Conservation (phyloP, 2,329 filamentous ascomycete genomes). For the Chalaropsis thielavioides region DNA sequence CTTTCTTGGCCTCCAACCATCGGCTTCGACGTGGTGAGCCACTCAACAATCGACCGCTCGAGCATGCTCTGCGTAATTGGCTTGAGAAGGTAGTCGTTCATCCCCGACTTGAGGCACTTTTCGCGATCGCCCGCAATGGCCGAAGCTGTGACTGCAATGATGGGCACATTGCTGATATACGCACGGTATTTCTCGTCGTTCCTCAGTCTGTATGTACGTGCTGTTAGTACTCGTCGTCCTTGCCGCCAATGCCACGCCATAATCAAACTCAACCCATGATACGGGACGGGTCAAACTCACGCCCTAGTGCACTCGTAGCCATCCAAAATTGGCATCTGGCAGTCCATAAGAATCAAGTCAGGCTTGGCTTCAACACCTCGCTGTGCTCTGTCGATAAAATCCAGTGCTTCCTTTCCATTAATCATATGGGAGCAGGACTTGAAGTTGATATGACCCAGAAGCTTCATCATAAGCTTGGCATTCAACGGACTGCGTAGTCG, state of each 20-base stretch:
- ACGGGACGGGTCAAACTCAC: conserved; percentile 6
- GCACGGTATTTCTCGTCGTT: conserved; percentile 18
- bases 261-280: background rate
- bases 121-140: conserved; percentile 64
- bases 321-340: conserved; percentile 63
- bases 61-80: conserved; percentile 36
- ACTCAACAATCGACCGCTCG: conserved; percentile 12
- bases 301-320: conserved; percentile 65
- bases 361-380: conserved; percentile 41
- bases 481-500: conserved; percentile 12
- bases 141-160: conserved; percentile 70
- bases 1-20: background rate
- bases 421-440: conserved; percentile 27
- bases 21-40: background rate
- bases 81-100: conserved; percentile 65
- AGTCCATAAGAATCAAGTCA: conserved; percentile 66
- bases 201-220: conserved; percentile 45
- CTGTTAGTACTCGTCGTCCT: conserved; percentile 37
- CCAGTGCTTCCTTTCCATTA: conserved; percentile 66
- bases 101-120: conserved; percentile 57
- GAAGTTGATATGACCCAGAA: conserved; percentile 19
- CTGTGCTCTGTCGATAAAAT: conserved; percentile 49
- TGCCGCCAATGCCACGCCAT: no score
- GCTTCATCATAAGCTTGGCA: conserved; percentile 19
- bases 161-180: conserved; percentile 48